Base-by-base conservation (phyloP, 495 filamentous ascomycete genomes). In the Penicillium turbatum region DNA sequence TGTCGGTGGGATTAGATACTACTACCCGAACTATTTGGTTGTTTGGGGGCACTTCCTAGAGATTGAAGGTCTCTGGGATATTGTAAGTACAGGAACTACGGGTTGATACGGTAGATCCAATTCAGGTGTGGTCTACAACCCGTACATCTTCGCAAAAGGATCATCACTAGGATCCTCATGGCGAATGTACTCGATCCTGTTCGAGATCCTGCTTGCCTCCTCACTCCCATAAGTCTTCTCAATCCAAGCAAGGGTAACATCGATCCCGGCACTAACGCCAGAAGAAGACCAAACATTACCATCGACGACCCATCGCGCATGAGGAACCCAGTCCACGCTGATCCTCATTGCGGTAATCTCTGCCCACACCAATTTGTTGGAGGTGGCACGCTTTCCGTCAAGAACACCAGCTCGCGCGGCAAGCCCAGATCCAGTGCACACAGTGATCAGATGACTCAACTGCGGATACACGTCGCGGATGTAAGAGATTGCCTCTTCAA, bases 251-350 rank as follows among this genome's bases (percentile, higher is more conserved):
- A 71, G 42, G 10, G 57, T 80, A 35, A 79, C 72, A 72, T 89
- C 86, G n/a, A 86, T 83, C 0, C 85, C 86, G n/a, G 82, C 79
- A 37, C 72, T 78, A 0, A 86, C 67, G 1, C 83, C 85, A 1
- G 82, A 80, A 0, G 75, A 74, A 9, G 82, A 86, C 85, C 86
- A 90, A 0, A 87, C 57, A 57, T 86, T 84, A 15, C 84, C 85
- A 67, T 86, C 83, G 5, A 64, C 56, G 1, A 84, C 79, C 86
- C 86, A 89, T 47, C 86, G 66, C 17, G 86, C 86, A 27, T 67
- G 66, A 3, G 75, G 63, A 2, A 86, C 70, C 86, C 86, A 90
- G 0, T 76, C 49, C 16, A 82, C 78, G 12, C 74, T 71, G 1
- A 70, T 60, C 0, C 76, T 66, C 19, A 75, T 60, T 5, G 62